Evolutionary conservation across 2,329 filamentous ascomycete species (phyloP).

Genomic region (Colletotrichum sublineola): DNA sequence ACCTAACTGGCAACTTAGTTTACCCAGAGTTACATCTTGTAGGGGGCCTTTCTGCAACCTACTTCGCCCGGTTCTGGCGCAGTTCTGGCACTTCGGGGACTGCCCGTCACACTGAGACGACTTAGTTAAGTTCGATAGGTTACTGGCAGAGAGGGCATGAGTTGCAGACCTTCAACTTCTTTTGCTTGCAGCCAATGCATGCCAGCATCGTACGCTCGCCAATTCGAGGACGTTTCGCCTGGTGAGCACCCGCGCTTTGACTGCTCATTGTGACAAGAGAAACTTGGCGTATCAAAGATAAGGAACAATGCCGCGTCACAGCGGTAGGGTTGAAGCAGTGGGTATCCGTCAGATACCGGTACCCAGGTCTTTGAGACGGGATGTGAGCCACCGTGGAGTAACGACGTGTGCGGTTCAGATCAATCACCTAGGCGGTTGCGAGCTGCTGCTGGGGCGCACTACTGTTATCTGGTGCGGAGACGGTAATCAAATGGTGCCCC

Average conservation of each 20-base stretch:
- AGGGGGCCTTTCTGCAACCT: not conserved
- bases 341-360: no score
- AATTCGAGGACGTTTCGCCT: conserved; percentile 37
- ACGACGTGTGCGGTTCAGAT: no score
- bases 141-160: not conserved
- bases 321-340: no score
- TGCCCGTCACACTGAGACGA: conserved; percentile 44
- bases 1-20: conserved; percentile 42
- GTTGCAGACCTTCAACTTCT: conserved; percentile 44
- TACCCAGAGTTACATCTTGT: not conserved
- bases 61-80: conserved; percentile 34
- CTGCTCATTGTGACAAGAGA: no score
- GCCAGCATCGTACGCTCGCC: conserved; percentile 46
- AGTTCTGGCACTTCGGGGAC: conserved; percentile 48
- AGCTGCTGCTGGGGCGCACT: no score
- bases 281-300: no score
- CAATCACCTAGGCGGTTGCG: no score
- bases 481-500: no score
- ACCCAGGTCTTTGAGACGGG: no score
- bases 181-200: conserved; percentile 47
- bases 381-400: no score
- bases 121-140: not conserved
- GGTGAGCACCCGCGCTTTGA: not conserved
- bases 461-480: no score
- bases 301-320: no score